Evolutionary conservation across 345 rosid species (phyloP).

Genomic region (Brassica rapa): DNA sequence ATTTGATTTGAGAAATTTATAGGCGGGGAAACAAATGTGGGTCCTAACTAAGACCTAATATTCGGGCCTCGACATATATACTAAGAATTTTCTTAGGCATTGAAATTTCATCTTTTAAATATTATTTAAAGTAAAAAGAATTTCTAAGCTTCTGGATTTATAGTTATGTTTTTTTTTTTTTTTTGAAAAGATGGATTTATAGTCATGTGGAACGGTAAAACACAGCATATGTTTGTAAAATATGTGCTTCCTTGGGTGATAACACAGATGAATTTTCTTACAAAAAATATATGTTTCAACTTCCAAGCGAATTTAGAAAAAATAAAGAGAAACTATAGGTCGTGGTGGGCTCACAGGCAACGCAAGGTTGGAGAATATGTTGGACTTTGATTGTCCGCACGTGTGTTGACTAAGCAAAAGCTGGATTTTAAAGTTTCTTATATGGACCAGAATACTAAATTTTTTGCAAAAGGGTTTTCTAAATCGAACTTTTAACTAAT

Average conservation of each 20-base stretch:
- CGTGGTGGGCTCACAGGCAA: constrained; percentile 11
- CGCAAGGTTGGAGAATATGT: constrained; percentile 18
- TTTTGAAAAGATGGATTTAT: not conserved
- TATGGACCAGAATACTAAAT: not conserved
- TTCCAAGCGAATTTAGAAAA: constrained; percentile 10
- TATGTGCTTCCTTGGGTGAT: not conserved
- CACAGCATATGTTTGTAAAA: not conserved
- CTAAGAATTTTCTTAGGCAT: not conserved
- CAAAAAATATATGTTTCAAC: not conserved
- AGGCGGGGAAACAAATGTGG: constrained; percentile 24
- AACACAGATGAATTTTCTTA: not conserved
- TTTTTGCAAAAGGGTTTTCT: not conserved
- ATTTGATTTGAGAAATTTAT: constrained; percentile 18
- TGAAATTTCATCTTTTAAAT: constrained; percentile 17
- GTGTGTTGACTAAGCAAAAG: constrained; percentile 28
- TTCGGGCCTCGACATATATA: constrained; percentile 17
- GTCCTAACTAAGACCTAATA: constrained; percentile 14
- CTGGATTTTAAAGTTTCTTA: not conserved
- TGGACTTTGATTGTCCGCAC: constrained; percentile 38
- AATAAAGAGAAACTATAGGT: not conserved
- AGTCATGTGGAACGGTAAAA: not conserved
- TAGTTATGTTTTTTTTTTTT: not conserved
- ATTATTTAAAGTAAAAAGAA: not conserved
- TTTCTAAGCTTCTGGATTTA: constrained; percentile 1
- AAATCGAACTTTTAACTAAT: not conserved